These are phyloP conservation scores for Ustilago sp. DNA, from an alignment of 1,284 basidiomycete species.

Conservation along the genomic window DNA sequence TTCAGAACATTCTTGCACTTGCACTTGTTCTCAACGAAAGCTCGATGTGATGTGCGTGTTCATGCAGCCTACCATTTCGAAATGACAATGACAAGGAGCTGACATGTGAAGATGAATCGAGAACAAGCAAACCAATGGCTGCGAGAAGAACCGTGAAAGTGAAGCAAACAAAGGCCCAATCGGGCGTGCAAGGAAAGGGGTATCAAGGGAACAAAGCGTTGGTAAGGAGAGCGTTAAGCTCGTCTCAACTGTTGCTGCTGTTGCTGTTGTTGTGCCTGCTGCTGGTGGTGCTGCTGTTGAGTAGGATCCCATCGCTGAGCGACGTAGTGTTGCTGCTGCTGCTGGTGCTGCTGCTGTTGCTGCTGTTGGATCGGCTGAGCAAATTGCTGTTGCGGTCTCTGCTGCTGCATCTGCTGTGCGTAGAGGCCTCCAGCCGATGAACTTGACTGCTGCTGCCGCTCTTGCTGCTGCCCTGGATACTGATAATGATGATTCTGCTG, in stretches of 20 bases:
- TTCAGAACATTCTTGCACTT: background rate
- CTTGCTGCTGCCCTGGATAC: constrained; percentile 12
- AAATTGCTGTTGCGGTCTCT: constrained; percentile 4
- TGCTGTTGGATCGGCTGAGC: constrained; percentile 16
- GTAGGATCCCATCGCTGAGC: constrained; percentile 10
- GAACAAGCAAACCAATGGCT: background rate
- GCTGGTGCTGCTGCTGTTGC: constrained; percentile 22
- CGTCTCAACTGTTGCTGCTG: constrained; percentile 22
- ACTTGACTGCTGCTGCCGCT: constrained; percentile 5
- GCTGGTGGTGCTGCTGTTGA: constrained; percentile 16
- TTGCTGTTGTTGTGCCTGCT: constrained; percentile 21
- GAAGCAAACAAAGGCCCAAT: background rate
- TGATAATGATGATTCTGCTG: constrained; percentile 27
- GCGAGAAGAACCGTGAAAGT: background rate
- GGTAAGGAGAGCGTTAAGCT: background rate
- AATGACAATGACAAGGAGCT: constrained; percentile 2
- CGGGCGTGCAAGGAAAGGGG: background rate
- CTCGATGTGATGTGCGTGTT: background rate
- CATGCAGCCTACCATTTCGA: background rate
- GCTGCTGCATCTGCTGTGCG: constrained; percentile 26
- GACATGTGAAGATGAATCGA: background rate
- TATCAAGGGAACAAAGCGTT: background rate
- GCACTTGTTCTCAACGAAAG: background rate
- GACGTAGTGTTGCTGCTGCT: constrained; percentile 22
- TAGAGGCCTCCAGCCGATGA: background rate